Evolutionary conservation across 345 rosid genomes (phyloP).

Genomic region (Eucalyptus pauciflora): DNA sequence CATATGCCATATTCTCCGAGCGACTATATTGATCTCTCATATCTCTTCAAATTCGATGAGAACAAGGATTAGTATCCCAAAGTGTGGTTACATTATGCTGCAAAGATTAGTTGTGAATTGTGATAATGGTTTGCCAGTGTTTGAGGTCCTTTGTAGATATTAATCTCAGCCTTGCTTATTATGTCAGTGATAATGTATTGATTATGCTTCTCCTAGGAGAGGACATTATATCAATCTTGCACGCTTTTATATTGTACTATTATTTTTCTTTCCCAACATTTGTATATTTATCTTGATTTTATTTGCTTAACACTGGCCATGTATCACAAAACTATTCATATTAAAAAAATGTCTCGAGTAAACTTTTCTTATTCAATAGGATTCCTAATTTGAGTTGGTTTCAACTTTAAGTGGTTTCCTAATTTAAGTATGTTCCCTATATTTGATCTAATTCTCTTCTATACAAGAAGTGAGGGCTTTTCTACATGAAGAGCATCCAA

Average conservation of each 20-base stretch:
- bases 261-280: not conserved
- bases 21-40: not conserved
- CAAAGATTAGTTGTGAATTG: not conserved
- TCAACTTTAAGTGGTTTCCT: not conserved
- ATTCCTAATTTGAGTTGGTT: not conserved
- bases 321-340: not conserved
- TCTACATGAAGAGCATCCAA: not conserved
- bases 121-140: not conserved
- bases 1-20: not conserved
- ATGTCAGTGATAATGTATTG: not conserved
- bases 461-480: not conserved
- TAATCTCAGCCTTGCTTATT: not conserved
- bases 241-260: not conserved
- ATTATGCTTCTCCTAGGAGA: no score
- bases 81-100: not conserved
- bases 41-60: not conserved
- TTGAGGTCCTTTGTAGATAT: not conserved
- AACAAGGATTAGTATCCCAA: not conserved
- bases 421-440: not conserved
- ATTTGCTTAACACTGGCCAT: not conserved
- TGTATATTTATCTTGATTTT: not conserved
- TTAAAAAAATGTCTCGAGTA: rapidly evolving
- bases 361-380: not conserved
- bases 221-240: not conserved
- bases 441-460: not conserved